Conservation (phyloP, 176 grass and related monocot genomes). For the Oryza meyeriana region DNA sequence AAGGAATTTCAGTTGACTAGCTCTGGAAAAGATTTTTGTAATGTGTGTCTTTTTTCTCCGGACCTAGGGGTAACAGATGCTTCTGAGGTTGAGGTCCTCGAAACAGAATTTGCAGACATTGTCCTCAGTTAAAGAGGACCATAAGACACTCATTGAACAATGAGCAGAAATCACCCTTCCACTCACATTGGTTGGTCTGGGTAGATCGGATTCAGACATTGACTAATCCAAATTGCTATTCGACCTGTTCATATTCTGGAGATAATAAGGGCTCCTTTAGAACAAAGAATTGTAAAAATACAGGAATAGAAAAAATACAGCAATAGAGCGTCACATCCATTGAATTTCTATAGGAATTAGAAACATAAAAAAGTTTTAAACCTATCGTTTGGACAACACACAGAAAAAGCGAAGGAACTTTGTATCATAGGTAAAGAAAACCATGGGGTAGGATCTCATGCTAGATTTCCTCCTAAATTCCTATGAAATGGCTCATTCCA, state of each 20-base stretch:
- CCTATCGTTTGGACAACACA: too few species aligned
- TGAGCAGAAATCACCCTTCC: not conserved
- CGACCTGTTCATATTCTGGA: not conserved
- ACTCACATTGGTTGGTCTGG: not conserved
- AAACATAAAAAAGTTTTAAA: too few species aligned
- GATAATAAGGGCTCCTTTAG: too few species aligned
- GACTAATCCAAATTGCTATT: not conserved
- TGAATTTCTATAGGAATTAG: too few species aligned
- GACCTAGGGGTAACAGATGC: conserved; percentile 10
- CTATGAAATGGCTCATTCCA: too few species aligned
- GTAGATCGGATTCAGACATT: conserved; percentile 9
- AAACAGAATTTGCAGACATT: not conserved
- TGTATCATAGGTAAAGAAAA: too few species aligned
- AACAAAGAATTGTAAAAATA: too few species aligned
- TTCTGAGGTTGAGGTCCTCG: conserved; percentile 46
- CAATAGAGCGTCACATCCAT: too few species aligned
- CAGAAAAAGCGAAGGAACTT: too few species aligned
- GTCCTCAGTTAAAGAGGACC: not conserved
- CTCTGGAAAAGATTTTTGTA: conserved; percentile 34
- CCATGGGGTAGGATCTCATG: too few species aligned
- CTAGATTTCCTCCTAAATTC: too few species aligned
- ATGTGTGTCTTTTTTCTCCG: not conserved
- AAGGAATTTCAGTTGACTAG: conserved; percentile 19
- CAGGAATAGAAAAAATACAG: too few species aligned
- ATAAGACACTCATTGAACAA: not conserved